Evolutionary conservation across 768 basidiomycete genomes (phyloP), one percentile per base, ranked within the genome.

Genomic region (Kwoniella mangroviensis): DNA sequence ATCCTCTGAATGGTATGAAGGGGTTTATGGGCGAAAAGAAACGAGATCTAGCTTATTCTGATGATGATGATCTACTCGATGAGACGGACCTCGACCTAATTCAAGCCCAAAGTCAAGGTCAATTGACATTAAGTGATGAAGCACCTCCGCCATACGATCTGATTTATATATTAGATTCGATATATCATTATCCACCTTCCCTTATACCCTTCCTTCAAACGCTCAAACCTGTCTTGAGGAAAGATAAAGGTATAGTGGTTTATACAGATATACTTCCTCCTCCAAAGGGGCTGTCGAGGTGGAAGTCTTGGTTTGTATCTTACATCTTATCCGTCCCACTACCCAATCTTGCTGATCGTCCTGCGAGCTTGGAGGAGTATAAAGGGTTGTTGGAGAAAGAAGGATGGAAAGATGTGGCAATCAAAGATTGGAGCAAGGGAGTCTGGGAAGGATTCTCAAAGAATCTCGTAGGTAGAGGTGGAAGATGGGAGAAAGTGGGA

Each of bases 261-360:
- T 80, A 75, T 51, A 80, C 79, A 28, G 79, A 80, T 57, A 69
- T 80, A 21, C 43, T 78, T 2, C 77, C 79, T 21, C 79, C 79
- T 21, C 26, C 63, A 2, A 45, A 51, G 6, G 53, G 70, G 4
- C 65, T 63, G 17, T 19, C 68, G 21, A 11, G 65, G 11, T 58
- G 73, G 49, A 74, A 59, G 11, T 61, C 65, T 22, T 43, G 73
- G 13, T 54, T 79, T 49, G 61, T 79, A 19, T 69, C 77, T 15
- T 67, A 71, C 15, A 13, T 73, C 4, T 52, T 78, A 6, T 56
- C 53, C 17, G 75, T 80, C 0, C 79, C 79, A 5, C 17, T 69
- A 3, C 41, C 66, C 0, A 80, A 80, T 51, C 67, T 80, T 13
- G 49, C 65, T 7, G 9, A 42, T 1, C 65, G 74, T 15, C 65